Conservation (phyloP, 225 moss, liverwort and hornwort genomes). For the Polytrichum formosum region DNA sequence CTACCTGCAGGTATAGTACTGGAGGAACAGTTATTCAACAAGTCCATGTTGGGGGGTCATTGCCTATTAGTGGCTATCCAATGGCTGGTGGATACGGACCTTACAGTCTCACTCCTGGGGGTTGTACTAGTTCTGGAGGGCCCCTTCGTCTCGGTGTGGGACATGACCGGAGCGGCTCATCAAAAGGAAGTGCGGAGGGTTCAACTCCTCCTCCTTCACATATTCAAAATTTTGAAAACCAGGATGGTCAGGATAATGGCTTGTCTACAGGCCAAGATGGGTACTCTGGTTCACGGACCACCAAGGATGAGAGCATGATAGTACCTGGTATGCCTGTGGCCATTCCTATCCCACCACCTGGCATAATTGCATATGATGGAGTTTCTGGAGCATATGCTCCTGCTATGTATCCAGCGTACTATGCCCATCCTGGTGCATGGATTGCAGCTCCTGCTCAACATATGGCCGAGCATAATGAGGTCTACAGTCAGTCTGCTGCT, state of each 20-base stretch:
- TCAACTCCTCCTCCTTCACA: constrained; percentile 31
- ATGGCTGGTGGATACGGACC: constrained; percentile 37
- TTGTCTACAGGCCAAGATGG: constrained; percentile 47
- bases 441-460: constrained; percentile 45
- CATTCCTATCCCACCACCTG: constrained; percentile 65
- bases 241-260: constrained; percentile 56
- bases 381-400: constrained; percentile 54
- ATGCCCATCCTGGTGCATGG: constrained; percentile 72
- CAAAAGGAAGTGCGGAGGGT: constrained; percentile 57
- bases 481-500: constrained; percentile 48
- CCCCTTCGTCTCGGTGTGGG: constrained; percentile 38
- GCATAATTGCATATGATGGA: constrained; percentile 71
- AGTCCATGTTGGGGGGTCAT: constrained; percentile 43
- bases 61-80: constrained; percentile 40
- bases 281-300: constrained; percentile 29
- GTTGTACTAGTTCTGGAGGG: constrained; percentile 28
- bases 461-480: constrained; percentile 55
- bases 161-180: constrained; percentile 61
- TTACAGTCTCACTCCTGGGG: constrained; percentile 42
- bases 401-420: constrained; percentile 70
- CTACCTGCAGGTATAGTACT: constrained; percentile 65
- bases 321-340: constrained; percentile 58
- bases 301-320: constrained; percentile 60
- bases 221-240: constrained; percentile 34
- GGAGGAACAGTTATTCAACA: constrained; percentile 67